Base-by-base conservation (phyloP, 306 rosid species). In the Arachis stenosperma region DNA sequence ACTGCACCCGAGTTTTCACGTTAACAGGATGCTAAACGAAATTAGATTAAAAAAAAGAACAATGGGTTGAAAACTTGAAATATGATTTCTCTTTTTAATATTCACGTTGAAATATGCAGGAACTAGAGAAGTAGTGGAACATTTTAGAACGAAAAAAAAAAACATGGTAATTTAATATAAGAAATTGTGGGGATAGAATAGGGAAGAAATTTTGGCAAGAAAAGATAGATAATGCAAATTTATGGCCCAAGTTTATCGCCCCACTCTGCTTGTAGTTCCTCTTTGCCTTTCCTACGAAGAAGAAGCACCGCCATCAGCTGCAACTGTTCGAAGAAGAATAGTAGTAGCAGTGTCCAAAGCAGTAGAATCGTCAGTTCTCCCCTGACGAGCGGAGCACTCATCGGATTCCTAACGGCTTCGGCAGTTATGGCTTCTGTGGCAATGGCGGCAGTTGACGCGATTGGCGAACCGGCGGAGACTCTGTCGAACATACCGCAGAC, bases 401-500 rank as follows among this genome's bases (percentile, higher is more conserved):
- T 82, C 51, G 80, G 83, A 2, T 71, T 86, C 37, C 76, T 83
- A 17, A 76, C 93, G 9, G 84, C 87, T 14, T 85, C 87, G 15
- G 82, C 59, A 0, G 59, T 85, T 67, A 69, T 85, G 9, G 73
- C 78, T 46, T 83, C 90, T 9, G 65, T 67, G 5, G 77, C 80
- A 9, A 59, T 67, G 5, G 77, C 80, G 8, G 66, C 81, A 6
- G 79, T 73, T 3, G 79, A 55, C 0, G 76, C 69, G n/a, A 37
- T 41, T 15, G 76, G 50, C 55, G 85, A 82, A 63, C 61, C 75
- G 8, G 93, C 75, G 8, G 93, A 78, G 69, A 93, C 96, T 15
- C 88, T 94, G 4, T 71, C 85, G 9, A 94, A 94, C 83, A 77
- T 94, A 67, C 98, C 97, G 7, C 98, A 94, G 82, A 88, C 87